phyloP scores from a whole-genome alignment of 257 asterid genomes.

The Datura wrightii region DNA sequence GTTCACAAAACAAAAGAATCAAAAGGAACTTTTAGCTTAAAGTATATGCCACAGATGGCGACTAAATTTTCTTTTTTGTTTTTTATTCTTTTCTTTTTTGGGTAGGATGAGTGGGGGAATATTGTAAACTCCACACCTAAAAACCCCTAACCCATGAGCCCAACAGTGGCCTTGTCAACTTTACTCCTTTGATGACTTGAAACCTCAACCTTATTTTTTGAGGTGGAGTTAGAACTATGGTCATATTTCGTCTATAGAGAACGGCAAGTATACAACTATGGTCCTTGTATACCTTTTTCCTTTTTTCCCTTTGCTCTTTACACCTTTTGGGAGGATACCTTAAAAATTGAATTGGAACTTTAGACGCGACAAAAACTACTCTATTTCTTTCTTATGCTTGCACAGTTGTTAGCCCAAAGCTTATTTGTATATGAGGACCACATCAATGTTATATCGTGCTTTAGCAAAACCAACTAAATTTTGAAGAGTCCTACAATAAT shows the following conservation, averaged over 20 bases:
- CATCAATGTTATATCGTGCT: constrained; percentile 11
- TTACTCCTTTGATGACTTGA: constrained; percentile 17
- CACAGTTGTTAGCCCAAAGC: background rate
- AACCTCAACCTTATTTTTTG: constrained; percentile 1
- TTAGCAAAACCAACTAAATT: background rate
- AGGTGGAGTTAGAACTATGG: constrained; percentile 10
- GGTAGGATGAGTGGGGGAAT: background rate
- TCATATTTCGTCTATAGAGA: background rate
- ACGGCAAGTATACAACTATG: background rate
- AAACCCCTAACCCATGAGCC: background rate
- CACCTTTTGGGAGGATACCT: background rate
- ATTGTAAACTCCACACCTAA: background rate
- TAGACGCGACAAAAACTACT: background rate
- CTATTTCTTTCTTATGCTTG: no score
- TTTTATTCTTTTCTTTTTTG: background rate
- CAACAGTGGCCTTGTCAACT: background rate
- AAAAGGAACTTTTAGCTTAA: constrained; percentile 8
- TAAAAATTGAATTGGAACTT: background rate
- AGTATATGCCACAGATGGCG: background rate
- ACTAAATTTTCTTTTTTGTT: background rate
- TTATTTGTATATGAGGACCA: background rate
- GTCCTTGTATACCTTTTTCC: background rate
- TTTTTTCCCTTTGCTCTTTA: background rate
- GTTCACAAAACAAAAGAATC: background rate
- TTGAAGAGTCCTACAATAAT: constrained; percentile 17